Conservation (phyloP, 1,284 basidiomycete genomes). For the Papiliotrema flavescens region DNA sequence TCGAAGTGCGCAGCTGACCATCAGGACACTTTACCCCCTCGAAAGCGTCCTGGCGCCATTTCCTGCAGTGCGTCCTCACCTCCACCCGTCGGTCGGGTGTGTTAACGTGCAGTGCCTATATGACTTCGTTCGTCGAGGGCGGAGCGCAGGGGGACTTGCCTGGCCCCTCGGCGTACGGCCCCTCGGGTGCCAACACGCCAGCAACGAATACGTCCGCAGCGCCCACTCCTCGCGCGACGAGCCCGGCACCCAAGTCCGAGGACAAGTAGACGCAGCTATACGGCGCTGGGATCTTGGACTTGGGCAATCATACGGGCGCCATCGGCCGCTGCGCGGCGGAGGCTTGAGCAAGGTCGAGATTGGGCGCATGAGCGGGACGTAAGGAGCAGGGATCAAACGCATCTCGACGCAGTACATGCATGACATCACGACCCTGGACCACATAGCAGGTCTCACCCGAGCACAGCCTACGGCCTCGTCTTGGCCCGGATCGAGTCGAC, state of each 20-base stretch:
- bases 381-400: no score
- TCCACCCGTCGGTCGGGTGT: neutral
- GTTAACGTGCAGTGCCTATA: conserved; percentile 39
- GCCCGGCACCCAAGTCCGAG: conserved; percentile 1
- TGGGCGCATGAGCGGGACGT: no score
- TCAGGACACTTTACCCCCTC: conserved; percentile 45
- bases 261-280: neutral
- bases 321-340: no score
- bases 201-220: neutral
- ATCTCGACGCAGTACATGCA: no score
- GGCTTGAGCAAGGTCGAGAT: no score
- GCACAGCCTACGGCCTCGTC: conserved; percentile 1
- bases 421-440: no score
- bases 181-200: conserved; percentile 24
- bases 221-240: conserved; percentile 8
- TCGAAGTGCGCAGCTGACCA: neutral
- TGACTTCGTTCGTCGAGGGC: conserved; percentile 40
- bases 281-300: no score
- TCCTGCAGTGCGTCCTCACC: conserved; percentile 40
- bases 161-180: conserved; percentile 33
- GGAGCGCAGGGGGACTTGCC: conserved; percentile 43
- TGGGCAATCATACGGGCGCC: no score
- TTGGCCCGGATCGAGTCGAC: conserved; percentile 70
- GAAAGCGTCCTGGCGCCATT: conserved; percentile 48
- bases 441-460: no score